Evolutionary conservation across 768 basidiomycete species (phyloP), one percentile per base, ranked within the genome.

Genomic region (Rhizopogon roseolus): DNA sequence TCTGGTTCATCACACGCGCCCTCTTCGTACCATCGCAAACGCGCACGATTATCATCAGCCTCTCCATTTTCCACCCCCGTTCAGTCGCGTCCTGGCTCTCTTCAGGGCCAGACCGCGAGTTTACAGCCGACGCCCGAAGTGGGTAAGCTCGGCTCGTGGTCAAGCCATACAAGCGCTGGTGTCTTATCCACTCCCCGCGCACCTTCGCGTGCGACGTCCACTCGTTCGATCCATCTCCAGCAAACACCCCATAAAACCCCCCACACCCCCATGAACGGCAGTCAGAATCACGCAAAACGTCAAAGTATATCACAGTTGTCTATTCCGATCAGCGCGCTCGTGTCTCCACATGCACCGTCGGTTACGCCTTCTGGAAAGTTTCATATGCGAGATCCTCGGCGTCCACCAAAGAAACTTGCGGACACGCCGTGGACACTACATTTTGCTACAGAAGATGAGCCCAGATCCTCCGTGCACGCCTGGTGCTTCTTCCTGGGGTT

Each of bases 401-500:
- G 75, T 59, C 86, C 87, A 5, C 76, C 80, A 0, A 81, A 77
- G 41, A 68, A 64, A 54, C 62, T 79, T 4, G 76, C 79, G 53
- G 70, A 73, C 49, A 89, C 88, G 1, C 74, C 79, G 6, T 90
- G 86, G 89, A 62, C 75, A 14, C 73, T 87, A 50, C 75, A 75
- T 8, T 75, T 82, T 49, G 75, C 78, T 42, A 77, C 77, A n/a
- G 79, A 76, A 32, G 83, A 83, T 51, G 73, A 74, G 61, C 70
- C 66, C 13, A 75, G 64, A 41, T 76, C 72, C 51, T 81, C 88
- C 3, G 54, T 82, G 25, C 87, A 89, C 56, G 85, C 86, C 11
- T 90, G 89, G 89, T 66, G 82, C 25, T 91, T 92, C 69, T 90
- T 89, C 64, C 52, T 85, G 53, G 89, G 88, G 13, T 90, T 90